A percentile compares a stretch with the other conserved stretches of the same genome.
phyloP scores from a whole-genome alignment of 2,329 filamentous ascomycete genomes.

The Rutstroemia sydowiana region DNA sequence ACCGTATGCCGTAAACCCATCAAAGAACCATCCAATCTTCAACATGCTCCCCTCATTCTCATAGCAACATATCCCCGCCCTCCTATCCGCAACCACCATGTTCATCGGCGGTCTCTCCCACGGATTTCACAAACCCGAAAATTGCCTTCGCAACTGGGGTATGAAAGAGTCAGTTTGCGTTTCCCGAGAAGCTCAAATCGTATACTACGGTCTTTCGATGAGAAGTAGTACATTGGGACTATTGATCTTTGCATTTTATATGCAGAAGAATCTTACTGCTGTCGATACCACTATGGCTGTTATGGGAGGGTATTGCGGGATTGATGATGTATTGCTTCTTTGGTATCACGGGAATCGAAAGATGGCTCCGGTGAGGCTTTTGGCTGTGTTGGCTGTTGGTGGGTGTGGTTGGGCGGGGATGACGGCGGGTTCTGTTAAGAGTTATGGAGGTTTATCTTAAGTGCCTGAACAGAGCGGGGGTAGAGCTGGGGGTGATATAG shows the following conservation, averaged over 20 bases:
- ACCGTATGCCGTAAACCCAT: too few species aligned
- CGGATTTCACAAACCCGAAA: neutral
- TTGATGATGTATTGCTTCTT: neutral
- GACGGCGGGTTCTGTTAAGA: too few species aligned
- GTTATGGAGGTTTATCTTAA: too few species aligned
- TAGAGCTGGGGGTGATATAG: too few species aligned
- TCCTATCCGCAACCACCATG: neutral
- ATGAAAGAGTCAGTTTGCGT: neutral
- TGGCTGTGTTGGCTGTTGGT: too few species aligned
- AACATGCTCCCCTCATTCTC: neutral
- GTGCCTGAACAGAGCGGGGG: too few species aligned
- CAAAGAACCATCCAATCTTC: neutral
- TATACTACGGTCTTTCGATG: neutral
- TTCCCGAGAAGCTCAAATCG: neutral
- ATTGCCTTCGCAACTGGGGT: neutral
- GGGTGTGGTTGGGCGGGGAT: too few species aligned
- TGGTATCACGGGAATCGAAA: neutral
- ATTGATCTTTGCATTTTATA: neutral
- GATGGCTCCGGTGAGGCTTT: neutral
- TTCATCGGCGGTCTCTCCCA: neutral
- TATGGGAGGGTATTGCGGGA: neutral
- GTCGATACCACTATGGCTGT: neutral
- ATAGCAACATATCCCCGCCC: neutral
- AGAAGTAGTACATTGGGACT: conserved; percentile 1
- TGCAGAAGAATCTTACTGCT: neutral